These are phyloP conservation scores for Tympanopsis confertula DNA, from an alignment of 2,329 filamentous ascomycete genomes.

Conservation along the genomic window DNA sequence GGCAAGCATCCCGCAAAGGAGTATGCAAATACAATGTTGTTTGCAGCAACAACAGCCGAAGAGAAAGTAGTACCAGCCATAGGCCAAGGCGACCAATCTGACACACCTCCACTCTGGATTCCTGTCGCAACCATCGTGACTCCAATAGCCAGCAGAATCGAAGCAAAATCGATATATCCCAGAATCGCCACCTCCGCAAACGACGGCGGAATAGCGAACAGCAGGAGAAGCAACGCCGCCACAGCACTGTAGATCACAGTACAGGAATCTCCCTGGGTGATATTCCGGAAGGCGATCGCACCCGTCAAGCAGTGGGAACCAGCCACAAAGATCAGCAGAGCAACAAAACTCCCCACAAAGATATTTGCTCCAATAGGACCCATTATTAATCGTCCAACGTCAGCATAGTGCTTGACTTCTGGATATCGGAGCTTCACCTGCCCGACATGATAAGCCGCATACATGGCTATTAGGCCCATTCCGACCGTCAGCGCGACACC, in stretches of 20 bases:
- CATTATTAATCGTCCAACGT: conserved; percentile 40
- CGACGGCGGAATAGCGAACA: conserved; percentile 43
- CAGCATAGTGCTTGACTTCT: conserved; percentile 23
- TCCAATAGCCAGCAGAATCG: conserved; percentile 39
- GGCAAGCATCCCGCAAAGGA: conserved; percentile 14
- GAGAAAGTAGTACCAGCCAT: conserved; percentile 20
- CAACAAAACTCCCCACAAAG: conserved; percentile 33
- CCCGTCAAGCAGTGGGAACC: conserved; percentile 49
- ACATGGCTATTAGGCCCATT: conserved; percentile 21
- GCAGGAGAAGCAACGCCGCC: conserved; percentile 35
- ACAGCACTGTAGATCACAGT: conserved; percentile 41
- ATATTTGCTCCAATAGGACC: conserved; percentile 38
- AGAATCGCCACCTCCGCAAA: conserved; percentile 41
- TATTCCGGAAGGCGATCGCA: conserved; percentile 42
- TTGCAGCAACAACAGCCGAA: conserved; percentile 34
- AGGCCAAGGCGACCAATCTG: conserved; percentile 11
- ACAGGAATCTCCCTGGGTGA: conserved; percentile 41
- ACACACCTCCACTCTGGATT: too few species aligned
- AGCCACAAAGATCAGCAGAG: conserved; percentile 49
- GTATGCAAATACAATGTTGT: conserved; percentile 51
- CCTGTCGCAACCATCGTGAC: conserved; percentile 45
- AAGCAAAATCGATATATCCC: conserved; percentile 41
- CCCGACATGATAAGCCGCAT: conserved; percentile 25
- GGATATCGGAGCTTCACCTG: conserved; percentile 15
- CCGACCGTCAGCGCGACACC: conserved; percentile 10